A percentile compares a stretch with the other conserved stretches of the same genome.
Conservation (phyloP, 768 basidiomycete genomes). For the Mycena latifolia region DNA sequence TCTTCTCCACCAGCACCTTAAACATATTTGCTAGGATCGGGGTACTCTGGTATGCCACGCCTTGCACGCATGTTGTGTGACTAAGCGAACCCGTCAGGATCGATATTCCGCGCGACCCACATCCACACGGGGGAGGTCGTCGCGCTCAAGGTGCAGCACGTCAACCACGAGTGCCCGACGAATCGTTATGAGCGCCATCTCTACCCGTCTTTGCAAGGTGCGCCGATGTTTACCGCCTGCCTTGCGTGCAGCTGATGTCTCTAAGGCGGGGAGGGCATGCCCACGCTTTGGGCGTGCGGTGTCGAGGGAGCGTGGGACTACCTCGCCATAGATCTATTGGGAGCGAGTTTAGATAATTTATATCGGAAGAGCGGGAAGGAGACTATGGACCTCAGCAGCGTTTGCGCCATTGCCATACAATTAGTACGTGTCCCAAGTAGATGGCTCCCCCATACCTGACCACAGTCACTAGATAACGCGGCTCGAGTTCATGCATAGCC, state of each 20-base stretch:
- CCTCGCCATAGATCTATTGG: conserved; percentile 83
- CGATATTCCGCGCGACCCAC: conserved; percentile 75
- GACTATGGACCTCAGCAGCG: conserved; percentile 76
- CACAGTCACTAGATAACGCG: conserved; percentile 67
- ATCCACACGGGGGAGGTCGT: conserved; percentile 69
- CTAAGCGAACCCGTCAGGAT: conserved; percentile 59
- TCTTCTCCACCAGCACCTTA: too few species aligned
- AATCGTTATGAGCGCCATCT: conserved; percentile 78
- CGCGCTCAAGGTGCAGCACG: conserved; percentile 79
- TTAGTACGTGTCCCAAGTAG: conserved; percentile 58
- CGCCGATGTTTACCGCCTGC: not conserved
- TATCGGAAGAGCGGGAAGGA: conserved; percentile 68
- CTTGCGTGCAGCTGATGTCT: not conserved
- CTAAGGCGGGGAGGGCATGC: conserved; percentile 74
- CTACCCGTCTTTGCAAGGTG: conserved; percentile 74
- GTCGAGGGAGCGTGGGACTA: conserved; percentile 72
- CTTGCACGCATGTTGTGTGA: conserved; percentile 2
- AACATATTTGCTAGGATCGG: too few species aligned
- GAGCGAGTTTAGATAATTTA: conserved; percentile 74
- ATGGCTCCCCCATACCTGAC: conserved; percentile 8
- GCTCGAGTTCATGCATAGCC: conserved; percentile 81
- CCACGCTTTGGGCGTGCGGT: conserved; percentile 74
- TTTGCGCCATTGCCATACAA: conserved; percentile 83
- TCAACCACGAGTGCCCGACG: conserved; percentile 81
- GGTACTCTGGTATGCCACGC: conserved; percentile 71